Evolutionary conservation across 2,329 filamentous ascomycete species (phyloP).

Genomic region (Juglanconis sp.): DNA sequence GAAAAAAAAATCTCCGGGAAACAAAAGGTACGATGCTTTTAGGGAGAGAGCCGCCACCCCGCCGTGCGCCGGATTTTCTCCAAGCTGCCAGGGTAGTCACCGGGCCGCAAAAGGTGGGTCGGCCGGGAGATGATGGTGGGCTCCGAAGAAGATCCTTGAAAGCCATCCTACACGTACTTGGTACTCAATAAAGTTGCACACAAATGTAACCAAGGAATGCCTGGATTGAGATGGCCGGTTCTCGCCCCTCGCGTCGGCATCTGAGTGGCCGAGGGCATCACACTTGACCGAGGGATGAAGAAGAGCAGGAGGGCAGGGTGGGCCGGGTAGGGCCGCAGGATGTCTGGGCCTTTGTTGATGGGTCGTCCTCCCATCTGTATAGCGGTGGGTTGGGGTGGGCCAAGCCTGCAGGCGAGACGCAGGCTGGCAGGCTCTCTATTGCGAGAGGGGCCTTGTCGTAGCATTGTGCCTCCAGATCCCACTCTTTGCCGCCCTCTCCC

Average conservation of each 20-base stretch:
- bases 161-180: not conserved
- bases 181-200: not conserved
- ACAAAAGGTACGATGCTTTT: not conserved
- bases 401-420: not conserved
- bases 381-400: not conserved
- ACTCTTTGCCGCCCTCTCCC: not conserved
- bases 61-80: conserved; percentile 3
- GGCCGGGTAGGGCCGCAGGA: too few relatives aligned
- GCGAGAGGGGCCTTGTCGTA: not conserved
- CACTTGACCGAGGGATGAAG: too few relatives aligned
- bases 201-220: not conserved
- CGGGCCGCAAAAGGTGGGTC: conserved; percentile 14
- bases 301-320: too few relatives aligned
- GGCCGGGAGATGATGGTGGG: conserved; percentile 6
- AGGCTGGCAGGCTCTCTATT: not conserved
- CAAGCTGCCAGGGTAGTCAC: not conserved
- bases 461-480: too few relatives aligned
- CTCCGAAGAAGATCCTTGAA: not conserved
- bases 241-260: not conserved
- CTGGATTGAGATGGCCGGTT: conserved; percentile 3
- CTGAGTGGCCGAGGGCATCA: not conserved
- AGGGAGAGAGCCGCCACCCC: conserved; percentile 6
- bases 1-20: not conserved
- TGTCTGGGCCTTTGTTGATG: too few relatives aligned
- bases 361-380: not conserved